A percentile compares a stretch with the other conserved stretches of the same genome.
These are phyloP conservation scores for Scutellaria baicalensis DNA, from an alignment of 257 asterid genomes.

Conservation along the genomic window DNA sequence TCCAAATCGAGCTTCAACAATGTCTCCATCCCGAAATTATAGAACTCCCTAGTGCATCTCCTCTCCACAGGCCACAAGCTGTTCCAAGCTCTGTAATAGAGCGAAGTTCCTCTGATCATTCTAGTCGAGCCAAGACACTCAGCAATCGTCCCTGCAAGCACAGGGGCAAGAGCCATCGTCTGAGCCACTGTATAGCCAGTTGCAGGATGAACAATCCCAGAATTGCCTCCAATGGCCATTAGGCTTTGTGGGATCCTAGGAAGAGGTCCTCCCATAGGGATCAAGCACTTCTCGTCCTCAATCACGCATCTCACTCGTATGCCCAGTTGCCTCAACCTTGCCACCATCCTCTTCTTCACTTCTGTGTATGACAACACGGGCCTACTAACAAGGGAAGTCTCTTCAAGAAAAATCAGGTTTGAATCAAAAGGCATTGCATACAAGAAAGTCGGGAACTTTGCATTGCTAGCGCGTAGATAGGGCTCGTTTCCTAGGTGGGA, in stretches of 20 bases:
- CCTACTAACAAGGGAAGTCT: constrained; percentile 74
- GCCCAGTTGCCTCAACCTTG: constrained; percentile 77
- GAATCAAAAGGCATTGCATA: constrained; percentile 86
- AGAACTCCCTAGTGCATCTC: constrained; percentile 54
- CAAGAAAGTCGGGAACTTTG: constrained; percentile 60
- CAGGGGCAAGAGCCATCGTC: constrained; percentile 53
- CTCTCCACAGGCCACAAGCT: constrained; percentile 76
- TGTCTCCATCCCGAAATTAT: constrained; percentile 84
- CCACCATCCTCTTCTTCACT: constrained; percentile 83
- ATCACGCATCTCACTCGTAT: constrained; percentile 53
- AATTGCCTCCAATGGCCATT: constrained; percentile 82
- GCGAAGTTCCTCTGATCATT: constrained; percentile 62
- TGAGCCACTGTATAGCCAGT: constrained; percentile 80
- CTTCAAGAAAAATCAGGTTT: constrained; percentile 73
- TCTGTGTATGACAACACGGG: constrained; percentile 58
- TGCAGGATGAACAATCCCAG: constrained; percentile 82
- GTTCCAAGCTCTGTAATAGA: constrained; percentile 53
- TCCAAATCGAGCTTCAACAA: constrained; percentile 66
- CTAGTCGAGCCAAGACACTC: constrained; percentile 85
- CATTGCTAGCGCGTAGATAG: constrained; percentile 33
- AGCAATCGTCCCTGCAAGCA: constrained; percentile 46
- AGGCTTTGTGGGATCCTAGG: constrained; percentile 70
- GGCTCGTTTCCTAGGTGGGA: constrained; percentile 94
- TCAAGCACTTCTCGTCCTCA: constrained; percentile 84
- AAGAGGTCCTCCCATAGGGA: constrained; percentile 92